Evolutionary conservation across 306 rosid species (phyloP), one percentile per base, ranked within the genome.

Genomic region (Crataegus laevigata): DNA sequence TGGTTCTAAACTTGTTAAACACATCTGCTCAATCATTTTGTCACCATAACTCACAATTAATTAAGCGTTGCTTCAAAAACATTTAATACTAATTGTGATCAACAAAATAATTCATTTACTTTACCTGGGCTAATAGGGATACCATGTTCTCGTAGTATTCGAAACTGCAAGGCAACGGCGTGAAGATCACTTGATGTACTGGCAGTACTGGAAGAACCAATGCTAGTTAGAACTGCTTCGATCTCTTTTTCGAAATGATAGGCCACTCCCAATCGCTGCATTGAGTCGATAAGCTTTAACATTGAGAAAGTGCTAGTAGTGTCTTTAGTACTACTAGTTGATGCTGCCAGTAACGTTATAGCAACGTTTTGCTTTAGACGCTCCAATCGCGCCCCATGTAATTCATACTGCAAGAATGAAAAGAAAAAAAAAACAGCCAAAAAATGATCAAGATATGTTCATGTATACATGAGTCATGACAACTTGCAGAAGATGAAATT

Each of bases 171-270:
- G 2, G 84, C 77, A 4, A 59, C 43, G 1, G 65, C 13, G 19
- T 36, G 30, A 9, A 83, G 81, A 68, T 61, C 40, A 4, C 14
- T 4, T 15, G 66, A 22, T 52, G 36, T 11, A 34, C 22, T 28
- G 30, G 4, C 14, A 30, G 28, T 71, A 22, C n/a, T 6, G 57
- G 75, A 55, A 6, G 14, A 54, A 72, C 13, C 55, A 61, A 61
- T n/a, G 54, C 50, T 2, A 32, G 30, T 10, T 32, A 71, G 30
- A 30, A 65, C 71, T 14, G 51, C 66, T 24, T 63, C 30, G 47
- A 72, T 83, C 60, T 79, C 84, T 1, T 72, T 40, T 68, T 76
- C 79, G 7, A 83, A 79, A 32, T 79, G 81, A 52, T 79, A 83
- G 21, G 81, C 79, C 51, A 72, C 69, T 45, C 78, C 86, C 32